Conservation (phyloP, 306 rosid genomes). For the Trifolium repens region DNA sequence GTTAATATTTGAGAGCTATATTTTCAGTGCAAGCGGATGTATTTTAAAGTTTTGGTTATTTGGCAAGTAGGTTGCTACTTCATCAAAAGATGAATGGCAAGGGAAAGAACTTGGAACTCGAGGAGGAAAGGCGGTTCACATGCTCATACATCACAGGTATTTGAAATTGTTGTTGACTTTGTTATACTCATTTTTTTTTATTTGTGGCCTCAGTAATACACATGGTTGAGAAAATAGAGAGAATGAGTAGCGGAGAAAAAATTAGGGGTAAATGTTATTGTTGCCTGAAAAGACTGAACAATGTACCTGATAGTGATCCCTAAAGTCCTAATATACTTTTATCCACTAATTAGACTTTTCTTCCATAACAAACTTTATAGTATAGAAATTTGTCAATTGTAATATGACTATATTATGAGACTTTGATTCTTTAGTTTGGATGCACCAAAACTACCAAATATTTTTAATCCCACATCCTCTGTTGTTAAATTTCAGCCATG, state of each 20-base stretch:
- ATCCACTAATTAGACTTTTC: conserved; percentile 5
- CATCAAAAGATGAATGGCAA: conserved; percentile 96
- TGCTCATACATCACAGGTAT: conserved; percentile 99
- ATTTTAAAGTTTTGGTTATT: conserved; percentile 40
- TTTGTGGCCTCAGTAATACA: conserved; percentile 27
- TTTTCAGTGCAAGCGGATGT: conserved; percentile 30
- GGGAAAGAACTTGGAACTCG: conserved; percentile 99
- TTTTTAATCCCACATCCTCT: conserved; percentile 12
- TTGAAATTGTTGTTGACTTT: conserved; percentile 28
- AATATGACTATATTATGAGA: conserved; percentile 19
- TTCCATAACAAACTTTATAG: not conserved
- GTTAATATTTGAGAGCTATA: conserved; percentile 32
- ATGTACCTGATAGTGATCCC: conserved; percentile 12
- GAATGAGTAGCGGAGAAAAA: conserved; percentile 28
- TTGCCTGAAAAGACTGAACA: conserved; percentile 20
- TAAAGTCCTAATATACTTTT: conserved; percentile 9
- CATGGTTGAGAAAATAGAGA: conserved; percentile 32
- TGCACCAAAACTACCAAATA: not conserved
- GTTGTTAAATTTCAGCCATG: not conserved
- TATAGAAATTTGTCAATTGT: not conserved
- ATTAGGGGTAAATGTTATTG: conserved; percentile 10
- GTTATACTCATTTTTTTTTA: conserved; percentile 18
- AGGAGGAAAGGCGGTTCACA: conserved; percentile 97
- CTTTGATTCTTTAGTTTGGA: conserved; percentile 11
- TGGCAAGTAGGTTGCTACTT: conserved; percentile 77